Conservation (phyloP, 2,329 filamentous ascomycete genomes). For the Scytalidium lignicola region DNA sequence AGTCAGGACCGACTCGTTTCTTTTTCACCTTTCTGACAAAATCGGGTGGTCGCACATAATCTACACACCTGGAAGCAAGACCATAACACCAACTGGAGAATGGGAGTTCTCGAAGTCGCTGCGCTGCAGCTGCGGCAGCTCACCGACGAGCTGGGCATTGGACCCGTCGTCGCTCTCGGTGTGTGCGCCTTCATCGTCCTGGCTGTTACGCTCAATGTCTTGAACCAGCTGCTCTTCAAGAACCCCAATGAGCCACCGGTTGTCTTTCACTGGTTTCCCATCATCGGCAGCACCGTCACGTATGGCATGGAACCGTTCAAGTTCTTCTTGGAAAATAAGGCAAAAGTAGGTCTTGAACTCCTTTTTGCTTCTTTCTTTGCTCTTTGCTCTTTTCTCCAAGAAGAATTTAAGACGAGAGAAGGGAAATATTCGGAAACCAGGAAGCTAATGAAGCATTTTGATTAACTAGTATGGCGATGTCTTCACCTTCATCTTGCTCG, state of each 20-base stretch:
- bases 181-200: conserved; percentile 39
- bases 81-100: no score
- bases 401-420: no score
- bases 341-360: conserved; percentile 55
- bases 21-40: no score
- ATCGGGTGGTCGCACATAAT: no score
- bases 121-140: conserved; percentile 22
- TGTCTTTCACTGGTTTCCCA: conserved; percentile 75
- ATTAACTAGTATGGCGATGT: conserved; percentile 70
- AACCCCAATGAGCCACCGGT: conserved; percentile 77
- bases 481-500: conserved; percentile 84
- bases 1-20: no score
- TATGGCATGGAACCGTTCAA: conserved; percentile 92
- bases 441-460: neutral
- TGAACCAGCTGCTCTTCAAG: conserved; percentile 73
- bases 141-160: conserved; percentile 21
- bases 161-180: conserved; percentile 19
- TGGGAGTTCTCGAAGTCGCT: conserved; percentile 26
- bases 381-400: no score
- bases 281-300: conserved; percentile 84
- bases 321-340: conserved; percentile 71
- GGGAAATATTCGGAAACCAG: no score
- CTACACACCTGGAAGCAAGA: no score
- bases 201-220: conserved; percentile 70
- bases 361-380: neutral